A percentile compares a stretch with the other conserved stretches of the same genome.
Conservation (phyloP, 2,329 filamentous ascomycete species). For the Hysterium pulicare region DNA sequence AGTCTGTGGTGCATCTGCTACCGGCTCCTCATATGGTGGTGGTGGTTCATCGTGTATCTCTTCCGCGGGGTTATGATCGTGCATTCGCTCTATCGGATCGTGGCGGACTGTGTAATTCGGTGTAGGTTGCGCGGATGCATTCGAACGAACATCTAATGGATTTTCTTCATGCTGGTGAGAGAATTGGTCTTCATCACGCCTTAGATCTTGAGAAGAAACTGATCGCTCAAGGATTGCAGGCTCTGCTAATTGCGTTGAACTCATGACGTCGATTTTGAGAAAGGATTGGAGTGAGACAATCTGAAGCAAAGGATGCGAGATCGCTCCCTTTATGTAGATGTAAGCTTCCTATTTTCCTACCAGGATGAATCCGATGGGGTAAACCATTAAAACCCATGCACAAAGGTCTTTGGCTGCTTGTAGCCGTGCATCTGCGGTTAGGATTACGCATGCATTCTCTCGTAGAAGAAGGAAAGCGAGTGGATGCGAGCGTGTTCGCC, state of each 20-base stretch:
- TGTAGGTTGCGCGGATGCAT: slow-evolving; percentile 4
- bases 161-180: slow-evolving; percentile 12
- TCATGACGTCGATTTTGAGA: too few species aligned
- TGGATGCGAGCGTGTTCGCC: too few species aligned
- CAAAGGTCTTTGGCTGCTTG: too few species aligned
- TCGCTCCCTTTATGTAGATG: too few species aligned
- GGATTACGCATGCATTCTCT: too few species aligned
- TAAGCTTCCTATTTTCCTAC: too few species aligned
- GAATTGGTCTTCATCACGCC: slow-evolving; percentile 10
- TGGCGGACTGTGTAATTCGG: slow-evolving; percentile 5
- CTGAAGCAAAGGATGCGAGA: too few species aligned
- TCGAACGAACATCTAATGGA: slow-evolving; percentile 10
- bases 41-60: slow-evolving; percentile 15
- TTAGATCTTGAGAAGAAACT: not conserved
- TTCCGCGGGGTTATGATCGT: slow-evolving; percentile 4
- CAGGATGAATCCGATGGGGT: too few species aligned
- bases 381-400: too few species aligned
- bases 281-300: too few species aligned
- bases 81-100: not conserved
- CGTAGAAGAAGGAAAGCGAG: too few species aligned
- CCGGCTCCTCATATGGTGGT: slow-evolving; percentile 15
- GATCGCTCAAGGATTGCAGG: not conserved
- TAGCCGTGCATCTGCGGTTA: too few species aligned
- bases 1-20: slow-evolving; percentile 8
- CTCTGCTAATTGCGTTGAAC: not conserved